These are phyloP conservation scores for Codiaeum variegatum DNA, from an alignment of 441 rosid genomes.

Conservation along the genomic window DNA sequence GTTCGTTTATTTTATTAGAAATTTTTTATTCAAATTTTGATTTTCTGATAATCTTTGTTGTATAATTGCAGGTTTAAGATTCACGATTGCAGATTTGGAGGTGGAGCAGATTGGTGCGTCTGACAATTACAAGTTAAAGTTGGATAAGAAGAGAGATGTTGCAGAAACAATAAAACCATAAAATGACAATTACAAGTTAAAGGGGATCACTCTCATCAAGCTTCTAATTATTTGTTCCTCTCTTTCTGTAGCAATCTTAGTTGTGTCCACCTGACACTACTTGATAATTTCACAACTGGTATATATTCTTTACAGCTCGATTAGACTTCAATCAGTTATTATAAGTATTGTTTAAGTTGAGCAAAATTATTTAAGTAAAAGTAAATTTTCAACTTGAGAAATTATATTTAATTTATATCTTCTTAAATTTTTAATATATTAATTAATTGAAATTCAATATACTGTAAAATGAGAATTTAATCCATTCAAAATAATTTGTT, in stretches of 20 bases:
- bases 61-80: neutral
- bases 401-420: no score
- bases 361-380: neutral
- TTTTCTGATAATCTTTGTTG: neutral
- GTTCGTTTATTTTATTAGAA: neutral
- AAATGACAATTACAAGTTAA: neutral
- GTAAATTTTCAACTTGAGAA: no score
- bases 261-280: slow-evolving; percentile 18
- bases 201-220: neutral
- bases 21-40: neutral
- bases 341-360: neutral
- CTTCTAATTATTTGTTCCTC: neutral
- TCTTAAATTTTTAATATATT: no score
- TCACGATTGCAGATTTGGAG: neutral
- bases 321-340: neutral
- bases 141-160: slow-evolving; percentile 18
- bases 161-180: slow-evolving; percentile 8
- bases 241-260: slow-evolving; percentile 16
- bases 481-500: no score
- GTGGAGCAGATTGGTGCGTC: neutral
- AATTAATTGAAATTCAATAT: no score
- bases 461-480: no score
- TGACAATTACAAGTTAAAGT: no score
- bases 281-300: slow-evolving; percentile 9
- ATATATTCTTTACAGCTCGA: slow-evolving; percentile 30